Evolutionary conservation across 2,329 filamentous ascomycete species (phyloP), one percentile per base, ranked within the genome.

Genomic region (Seiridium unicorne): DNA sequence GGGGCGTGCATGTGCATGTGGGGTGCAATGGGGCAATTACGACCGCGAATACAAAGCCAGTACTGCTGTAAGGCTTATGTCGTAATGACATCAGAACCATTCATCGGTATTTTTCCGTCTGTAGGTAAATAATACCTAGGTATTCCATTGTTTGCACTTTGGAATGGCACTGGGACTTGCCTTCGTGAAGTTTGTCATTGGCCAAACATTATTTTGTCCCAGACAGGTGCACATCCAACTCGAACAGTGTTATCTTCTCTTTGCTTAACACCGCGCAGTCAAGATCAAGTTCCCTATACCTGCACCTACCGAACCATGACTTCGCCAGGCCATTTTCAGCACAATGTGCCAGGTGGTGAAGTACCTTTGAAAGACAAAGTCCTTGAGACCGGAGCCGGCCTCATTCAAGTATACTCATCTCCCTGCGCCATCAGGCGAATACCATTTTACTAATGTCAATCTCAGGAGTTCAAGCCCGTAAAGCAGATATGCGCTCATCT

Each of bases 401-500:
- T 83, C 51, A 80, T 85, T 2, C 88, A 90, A 72, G 82, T 82
- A 69, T 18, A 3, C 11, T 7, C 10, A 49, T 61, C 49, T 10
- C 38, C 18, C 34, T 5, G 31, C 7, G 34, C 8, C 18, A 51
- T 49, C 7, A 46, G 51, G 34, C 26, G 46, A 13, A 4, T 11
- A 31, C 13, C 10, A 26, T 11, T 34, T 35, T 54, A 51, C 57
- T 48, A n/a, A 53, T 38, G 57, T 36, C 58, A 59, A 2, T 3
- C 5, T 58, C 44, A 88, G 83, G 82, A 85, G 64, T 92, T 96
- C 72, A 78, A 82, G 0, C 91, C 92, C 0, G 75, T 92, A 5
- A 89, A 91, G 68, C 84, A 86, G 57, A 83, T 96, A 54, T 95
- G 92, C 74, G 91, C 90, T 1, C 91, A 94, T 70, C 81, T 96